Evolutionary conservation across 805 yeast species (phyloP).

Genomic region (Ogataea nonfermentans): DNA sequence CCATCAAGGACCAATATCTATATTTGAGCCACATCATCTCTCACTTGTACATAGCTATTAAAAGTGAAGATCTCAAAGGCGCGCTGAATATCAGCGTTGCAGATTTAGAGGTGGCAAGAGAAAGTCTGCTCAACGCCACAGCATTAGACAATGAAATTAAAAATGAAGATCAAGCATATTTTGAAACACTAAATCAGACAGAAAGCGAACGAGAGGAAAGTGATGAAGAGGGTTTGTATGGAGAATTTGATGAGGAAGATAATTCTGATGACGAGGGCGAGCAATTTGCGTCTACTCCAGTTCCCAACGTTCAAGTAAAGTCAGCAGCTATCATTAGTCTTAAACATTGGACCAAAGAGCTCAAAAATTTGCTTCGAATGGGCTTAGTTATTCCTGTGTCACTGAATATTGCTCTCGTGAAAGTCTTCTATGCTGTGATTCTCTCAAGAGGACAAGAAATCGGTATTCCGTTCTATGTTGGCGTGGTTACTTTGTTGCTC

Average conservation of each 20-base stretch:
- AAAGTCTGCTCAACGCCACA: slow-evolving; percentile 9
- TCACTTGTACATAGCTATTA: slow-evolving; percentile 74
- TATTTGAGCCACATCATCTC: slow-evolving; percentile 79
- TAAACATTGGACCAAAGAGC: slow-evolving; percentile 84
- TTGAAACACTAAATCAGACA: slow-evolving; percentile 45
- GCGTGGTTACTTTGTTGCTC: slow-evolving; percentile 58
- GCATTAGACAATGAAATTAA: slow-evolving; percentile 27
- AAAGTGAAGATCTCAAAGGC: slow-evolving; percentile 73
- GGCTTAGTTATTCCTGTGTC: slow-evolving; percentile 75
- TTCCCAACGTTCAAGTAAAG: slow-evolving; percentile 60
- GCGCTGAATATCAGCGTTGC: slow-evolving; percentile 61
- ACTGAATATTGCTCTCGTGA: slow-evolving; percentile 58
- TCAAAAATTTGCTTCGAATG: slow-evolving; percentile 73
- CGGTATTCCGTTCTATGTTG: slow-evolving; percentile 57
- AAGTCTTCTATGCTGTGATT: slow-evolving; percentile 69
- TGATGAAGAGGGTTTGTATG: slow-evolving; percentile 36
- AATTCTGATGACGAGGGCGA: slow-evolving; percentile 46
- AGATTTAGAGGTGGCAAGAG: slow-evolving; percentile 51
- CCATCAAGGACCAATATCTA: slow-evolving; percentile 62
- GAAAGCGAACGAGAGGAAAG: slow-evolving; percentile 34
- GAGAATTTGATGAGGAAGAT: slow-evolving; percentile 38
- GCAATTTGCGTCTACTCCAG: slow-evolving; percentile 40
- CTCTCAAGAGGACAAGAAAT: slow-evolving; percentile 70
- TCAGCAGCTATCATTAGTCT: slow-evolving; percentile 75
- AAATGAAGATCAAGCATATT: slow-evolving; percentile 46